A percentile compares a stretch with the other conserved stretches of the same genome.
Evolutionary conservation across 2,329 filamentous ascomycete genomes (phyloP).

Genomic region (Xylaria sp.): DNA sequence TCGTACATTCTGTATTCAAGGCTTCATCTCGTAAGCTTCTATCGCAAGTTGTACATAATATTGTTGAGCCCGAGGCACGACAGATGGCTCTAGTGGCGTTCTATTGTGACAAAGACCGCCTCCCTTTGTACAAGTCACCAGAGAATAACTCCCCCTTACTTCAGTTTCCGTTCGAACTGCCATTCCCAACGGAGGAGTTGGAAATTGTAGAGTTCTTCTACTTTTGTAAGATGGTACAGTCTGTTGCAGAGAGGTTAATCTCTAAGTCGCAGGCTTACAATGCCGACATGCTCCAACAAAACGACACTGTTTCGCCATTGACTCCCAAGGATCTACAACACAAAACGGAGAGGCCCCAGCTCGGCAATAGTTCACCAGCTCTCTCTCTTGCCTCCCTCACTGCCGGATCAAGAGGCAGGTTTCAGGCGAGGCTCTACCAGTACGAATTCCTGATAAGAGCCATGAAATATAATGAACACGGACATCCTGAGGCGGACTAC

Average conservation of each 20-base stretch:
- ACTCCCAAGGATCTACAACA: too few relatives aligned
- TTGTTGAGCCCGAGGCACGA: background rate
- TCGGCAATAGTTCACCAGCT: background rate
- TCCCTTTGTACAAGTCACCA: background rate
- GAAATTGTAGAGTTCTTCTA: background rate
- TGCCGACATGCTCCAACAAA: background rate
- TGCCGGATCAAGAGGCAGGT: background rate
- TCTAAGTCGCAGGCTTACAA: background rate
- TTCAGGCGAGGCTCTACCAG: slow-evolving; percentile 14
- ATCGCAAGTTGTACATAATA: background rate
- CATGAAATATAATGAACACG: background rate
- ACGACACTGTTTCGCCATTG: background rate
- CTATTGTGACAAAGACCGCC: background rate
- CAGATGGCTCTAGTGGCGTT: background rate
- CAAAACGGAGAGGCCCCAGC: background rate
- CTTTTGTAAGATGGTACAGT: background rate
- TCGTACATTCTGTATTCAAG: background rate
- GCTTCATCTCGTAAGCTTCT: background rate
- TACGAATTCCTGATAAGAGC: slow-evolving; percentile 14
- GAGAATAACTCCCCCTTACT: background rate
- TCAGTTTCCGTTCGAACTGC: background rate
- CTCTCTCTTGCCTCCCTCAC: background rate
- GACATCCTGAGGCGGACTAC: background rate
- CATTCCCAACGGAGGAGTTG: background rate
- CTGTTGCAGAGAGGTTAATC: background rate